These are phyloP conservation scores for Fraxinus sp. DNA, from an alignment of 305 asterid species.

Conservation along the genomic window DNA sequence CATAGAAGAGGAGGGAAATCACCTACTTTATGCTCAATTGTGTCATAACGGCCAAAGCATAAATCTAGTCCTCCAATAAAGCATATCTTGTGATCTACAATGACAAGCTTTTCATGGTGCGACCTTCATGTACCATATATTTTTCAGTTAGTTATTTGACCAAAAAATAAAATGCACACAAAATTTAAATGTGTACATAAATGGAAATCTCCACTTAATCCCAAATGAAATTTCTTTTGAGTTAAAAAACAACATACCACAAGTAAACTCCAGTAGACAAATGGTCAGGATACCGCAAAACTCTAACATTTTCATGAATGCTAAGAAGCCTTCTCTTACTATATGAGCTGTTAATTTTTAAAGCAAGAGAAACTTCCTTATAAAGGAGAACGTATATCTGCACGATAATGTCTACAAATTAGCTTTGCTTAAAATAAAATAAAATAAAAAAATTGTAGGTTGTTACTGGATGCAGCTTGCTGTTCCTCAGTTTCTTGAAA, in stretches of 20 bases:
- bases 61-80: slow-evolving; percentile 91
- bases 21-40: slow-evolving; percentile 70
- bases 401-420: slow-evolving; percentile 14
- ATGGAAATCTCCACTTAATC: slow-evolving; percentile 2
- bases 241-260: slow-evolving; percentile 57
- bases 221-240: neutral
- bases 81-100: slow-evolving; percentile 75
- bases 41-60: slow-evolving; percentile 94
- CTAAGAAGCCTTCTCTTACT: slow-evolving; percentile 71
- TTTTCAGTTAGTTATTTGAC: neutral
- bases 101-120: slow-evolving; percentile 89
- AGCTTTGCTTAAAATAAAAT: neutral
- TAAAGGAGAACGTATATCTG: slow-evolving; percentile 93
- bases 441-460: neutral
- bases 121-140: slow-evolving; percentile 60
- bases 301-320: slow-evolving; percentile 88
- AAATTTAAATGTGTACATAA: neutral
- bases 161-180: neutral
- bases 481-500: slow-evolving; percentile 7
- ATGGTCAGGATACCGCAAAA: slow-evolving; percentile 82
- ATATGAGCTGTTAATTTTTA: slow-evolving; percentile 86
- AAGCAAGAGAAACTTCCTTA: slow-evolving; percentile 93
- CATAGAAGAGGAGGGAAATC: slow-evolving; percentile 66
- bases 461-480: slow-evolving; percentile 13
- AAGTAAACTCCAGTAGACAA: slow-evolving; percentile 74